These are phyloP conservation scores for Coleophoma cylindrospora DNA, from an alignment of 2,329 filamentous ascomycete species.

Conservation along the genomic window DNA sequence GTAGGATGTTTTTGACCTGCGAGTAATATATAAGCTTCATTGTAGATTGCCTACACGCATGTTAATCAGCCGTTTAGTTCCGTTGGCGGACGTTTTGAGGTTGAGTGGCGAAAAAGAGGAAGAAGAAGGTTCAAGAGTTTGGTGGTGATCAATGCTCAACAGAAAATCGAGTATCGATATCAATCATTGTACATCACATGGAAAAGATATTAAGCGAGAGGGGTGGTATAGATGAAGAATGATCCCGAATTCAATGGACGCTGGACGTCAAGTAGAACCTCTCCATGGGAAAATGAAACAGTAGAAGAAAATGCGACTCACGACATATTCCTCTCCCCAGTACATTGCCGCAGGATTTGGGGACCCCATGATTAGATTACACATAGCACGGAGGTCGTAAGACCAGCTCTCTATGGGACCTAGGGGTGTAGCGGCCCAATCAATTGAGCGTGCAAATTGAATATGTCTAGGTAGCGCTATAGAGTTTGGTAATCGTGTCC, in stretches of 20 bases:
- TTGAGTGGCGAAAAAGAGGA: too few relatives aligned
- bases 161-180: too few relatives aligned
- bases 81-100: too few relatives aligned
- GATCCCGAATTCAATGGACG: too few relatives aligned
- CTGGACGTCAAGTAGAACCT: not conserved
- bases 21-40: conserved; percentile 65
- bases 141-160: too few relatives aligned
- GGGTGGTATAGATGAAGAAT: too few relatives aligned
- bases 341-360: conserved; percentile 74
- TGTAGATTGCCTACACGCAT: conserved; percentile 49
- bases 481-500: conserved; percentile 67
- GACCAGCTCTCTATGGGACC: conserved; percentile 74
- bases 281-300: not conserved
- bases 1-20: conserved; percentile 72
- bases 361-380: conserved; percentile 76
- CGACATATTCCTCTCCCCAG: conserved; percentile 67
- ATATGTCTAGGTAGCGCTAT: conserved; percentile 65
- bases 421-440: conserved; percentile 69
- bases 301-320: not conserved
- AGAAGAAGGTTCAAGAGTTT: too few relatives aligned
- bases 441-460: conserved; percentile 62
- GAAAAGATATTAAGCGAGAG: too few relatives aligned
- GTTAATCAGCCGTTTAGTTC: too few relatives aligned
- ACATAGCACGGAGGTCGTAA: conserved; percentile 68
- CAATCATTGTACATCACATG: too few relatives aligned